These are phyloP conservation scores for Angomonas deanei DNA, from an alignment of 208 protist species.

Conservation along the genomic window DNA sequence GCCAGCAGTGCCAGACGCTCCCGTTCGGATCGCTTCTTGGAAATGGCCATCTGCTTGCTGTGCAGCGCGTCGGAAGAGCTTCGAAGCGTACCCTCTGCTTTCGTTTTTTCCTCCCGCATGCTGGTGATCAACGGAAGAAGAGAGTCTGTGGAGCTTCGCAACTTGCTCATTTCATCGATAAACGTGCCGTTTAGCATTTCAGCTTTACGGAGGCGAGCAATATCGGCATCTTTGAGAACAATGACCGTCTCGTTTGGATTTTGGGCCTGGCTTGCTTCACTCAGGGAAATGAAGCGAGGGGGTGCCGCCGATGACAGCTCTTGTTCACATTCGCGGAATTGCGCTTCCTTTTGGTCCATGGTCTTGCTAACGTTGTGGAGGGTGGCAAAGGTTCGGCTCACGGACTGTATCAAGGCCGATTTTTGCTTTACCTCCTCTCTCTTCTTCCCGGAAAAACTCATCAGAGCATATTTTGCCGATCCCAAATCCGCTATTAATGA, in stretches of 20 bases:
- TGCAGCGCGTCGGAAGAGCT: too few relatives aligned
- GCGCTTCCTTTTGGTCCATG: constrained; percentile 21
- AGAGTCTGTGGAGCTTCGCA: background rate
- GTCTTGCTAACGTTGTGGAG: constrained; percentile 11
- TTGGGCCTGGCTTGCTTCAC: constrained; percentile 12
- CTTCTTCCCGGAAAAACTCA: constrained; percentile 62
- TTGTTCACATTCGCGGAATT: constrained; percentile 37
- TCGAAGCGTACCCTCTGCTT: too few relatives aligned
- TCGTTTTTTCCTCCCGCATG: background rate
- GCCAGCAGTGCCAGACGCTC: background rate
- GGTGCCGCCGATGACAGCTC: constrained; percentile 34
- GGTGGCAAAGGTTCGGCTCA: constrained; percentile 39
- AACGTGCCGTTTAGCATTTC: constrained; percentile 14
- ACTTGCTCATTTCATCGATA: background rate
- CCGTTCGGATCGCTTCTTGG: too few relatives aligned
- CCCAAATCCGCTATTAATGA: constrained; percentile 49
- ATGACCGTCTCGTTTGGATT: constrained; percentile 10
- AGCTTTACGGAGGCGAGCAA: constrained; percentile 27
- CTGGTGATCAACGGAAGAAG: background rate
- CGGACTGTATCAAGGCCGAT: constrained; percentile 39
- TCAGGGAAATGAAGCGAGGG: constrained; percentile 33
- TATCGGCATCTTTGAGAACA: constrained; percentile 32
- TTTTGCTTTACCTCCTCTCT: constrained; percentile 72
- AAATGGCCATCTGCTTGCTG: too few relatives aligned
- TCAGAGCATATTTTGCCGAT: constrained; percentile 63